Percentiles rank a stretch among this genome's conserved stretches.
Conservation (phyloP, 2,329 filamentous ascomycete genomes). For the Paraconiothyrium sp. region DNA sequence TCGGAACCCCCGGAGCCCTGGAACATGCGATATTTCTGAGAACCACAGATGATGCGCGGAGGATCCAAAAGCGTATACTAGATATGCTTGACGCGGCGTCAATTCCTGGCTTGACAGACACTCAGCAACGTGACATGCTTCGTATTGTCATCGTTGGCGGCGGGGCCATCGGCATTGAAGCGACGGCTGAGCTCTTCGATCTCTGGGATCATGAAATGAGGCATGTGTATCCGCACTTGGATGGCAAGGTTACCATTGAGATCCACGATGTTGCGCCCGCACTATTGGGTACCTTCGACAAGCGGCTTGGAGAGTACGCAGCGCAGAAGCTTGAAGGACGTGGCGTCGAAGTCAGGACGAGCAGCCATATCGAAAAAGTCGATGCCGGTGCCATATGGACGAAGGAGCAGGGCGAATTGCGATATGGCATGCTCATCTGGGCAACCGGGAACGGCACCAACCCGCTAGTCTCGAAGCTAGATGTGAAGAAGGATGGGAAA, state of each 20-base stretch:
- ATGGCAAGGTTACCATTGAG: slow-evolving; percentile 6
- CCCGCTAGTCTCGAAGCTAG: slow-evolving; percentile 3
- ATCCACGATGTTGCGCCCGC: slow-evolving; percentile 11
- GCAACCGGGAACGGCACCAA: slow-evolving; percentile 10
- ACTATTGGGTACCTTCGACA: slow-evolving; percentile 10
- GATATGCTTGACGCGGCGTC: slow-evolving; percentile 8
- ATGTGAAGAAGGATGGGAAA: slow-evolving; percentile 11
- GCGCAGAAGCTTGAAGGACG: slow-evolving; percentile 3
- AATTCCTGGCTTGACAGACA: slow-evolving; percentile 9
- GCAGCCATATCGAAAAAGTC: slow-evolving; percentile 9
- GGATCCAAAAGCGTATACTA: slow-evolving; percentile 6
- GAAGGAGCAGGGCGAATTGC: slow-evolving; percentile 6
- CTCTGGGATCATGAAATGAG: slow-evolving; percentile 9
- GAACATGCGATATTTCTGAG: slow-evolving; percentile 7
- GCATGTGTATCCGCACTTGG: slow-evolving; percentile 9
- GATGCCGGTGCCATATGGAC: slow-evolving; percentile 10
- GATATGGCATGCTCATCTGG: slow-evolving; percentile 11
- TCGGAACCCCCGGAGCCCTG: slow-evolving; percentile 7
- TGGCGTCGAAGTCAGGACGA: slow-evolving; percentile 1
- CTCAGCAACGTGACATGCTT: slow-evolving; percentile 8
- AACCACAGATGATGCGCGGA: slow-evolving; percentile 7
- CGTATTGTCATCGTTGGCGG: slow-evolving; percentile 6
- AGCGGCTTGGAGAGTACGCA: slow-evolving; percentile 11
- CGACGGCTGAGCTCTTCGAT: slow-evolving; percentile 8
- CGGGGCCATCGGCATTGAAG: slow-evolving; percentile 14